Percentiles rank a stretch among this genome's conserved stretches.
Conservation (phyloP, 495 filamentous ascomycete genomes). For the Filosporella fistucella region DNA sequence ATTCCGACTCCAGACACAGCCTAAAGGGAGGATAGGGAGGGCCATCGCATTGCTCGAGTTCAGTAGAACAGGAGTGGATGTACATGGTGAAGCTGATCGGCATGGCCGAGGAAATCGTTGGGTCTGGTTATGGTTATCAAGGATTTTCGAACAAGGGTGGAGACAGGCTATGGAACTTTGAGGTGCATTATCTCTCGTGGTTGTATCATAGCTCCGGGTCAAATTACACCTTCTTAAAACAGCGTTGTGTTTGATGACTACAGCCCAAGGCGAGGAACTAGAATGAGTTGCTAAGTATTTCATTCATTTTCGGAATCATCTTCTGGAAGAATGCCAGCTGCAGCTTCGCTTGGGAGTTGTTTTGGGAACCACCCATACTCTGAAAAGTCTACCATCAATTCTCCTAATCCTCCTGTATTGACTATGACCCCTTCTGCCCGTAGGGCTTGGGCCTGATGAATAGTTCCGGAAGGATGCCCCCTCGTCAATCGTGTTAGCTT, state of each 20-base stretch:
- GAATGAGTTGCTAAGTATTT: no score
- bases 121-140: constrained; percentile 7
- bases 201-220: constrained; percentile 23
- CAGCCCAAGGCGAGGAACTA: not conserved
- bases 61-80: constrained; percentile 3
- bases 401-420: constrained; percentile 57
- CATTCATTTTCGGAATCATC: constrained; percentile 16
- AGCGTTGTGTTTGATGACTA: not conserved
- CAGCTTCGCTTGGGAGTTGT: constrained; percentile 34
- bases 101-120: constrained; percentile 16
- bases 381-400: constrained; percentile 62
- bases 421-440: constrained; percentile 66
- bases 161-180: constrained; percentile 1
- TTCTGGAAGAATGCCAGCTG: constrained; percentile 13
- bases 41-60: constrained; percentile 16
- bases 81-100: constrained; percentile 21
- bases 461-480: constrained; percentile 59
- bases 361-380: constrained; percentile 76
- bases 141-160: constrained; percentile 9
- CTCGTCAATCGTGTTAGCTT: constrained; percentile 32
- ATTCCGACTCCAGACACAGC: constrained; percentile 19
- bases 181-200: constrained; percentile 8
- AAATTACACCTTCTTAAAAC: constrained; percentile 14
- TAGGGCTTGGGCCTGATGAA: constrained; percentile 64
- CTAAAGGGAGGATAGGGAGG: constrained; percentile 26